These are phyloP conservation scores for Scutellaria baicalensis DNA, from an alignment of 257 asterid genomes.

Conservation along the genomic window DNA sequence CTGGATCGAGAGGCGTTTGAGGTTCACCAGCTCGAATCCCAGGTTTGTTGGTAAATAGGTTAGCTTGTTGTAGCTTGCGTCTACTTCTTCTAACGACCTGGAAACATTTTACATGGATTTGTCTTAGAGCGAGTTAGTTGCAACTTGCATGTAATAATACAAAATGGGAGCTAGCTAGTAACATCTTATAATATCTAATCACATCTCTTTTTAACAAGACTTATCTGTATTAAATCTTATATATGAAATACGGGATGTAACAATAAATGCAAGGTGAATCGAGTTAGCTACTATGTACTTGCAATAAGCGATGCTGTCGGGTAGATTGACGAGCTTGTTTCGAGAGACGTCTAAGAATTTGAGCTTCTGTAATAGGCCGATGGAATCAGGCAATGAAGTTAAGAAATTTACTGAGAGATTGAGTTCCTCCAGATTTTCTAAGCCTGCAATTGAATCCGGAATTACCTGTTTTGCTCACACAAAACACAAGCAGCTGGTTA, in stretches of 20 bases:
- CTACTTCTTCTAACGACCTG: constrained; percentile 72
- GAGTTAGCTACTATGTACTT: constrained; percentile 27
- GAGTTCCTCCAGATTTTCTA: constrained; percentile 77
- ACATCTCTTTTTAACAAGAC: too few relatives aligned
- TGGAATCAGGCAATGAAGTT: constrained; percentile 64
- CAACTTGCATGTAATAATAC: too few relatives aligned
- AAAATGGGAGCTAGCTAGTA: too few relatives aligned
- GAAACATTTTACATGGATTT: not conserved
- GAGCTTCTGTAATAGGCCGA: constrained; percentile 56
- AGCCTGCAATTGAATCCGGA: constrained; percentile 70
- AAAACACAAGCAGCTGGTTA: not conserved
- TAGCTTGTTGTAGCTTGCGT: constrained; percentile 77
- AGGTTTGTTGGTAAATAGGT: constrained; percentile 79
- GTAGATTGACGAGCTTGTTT: constrained; percentile 63
- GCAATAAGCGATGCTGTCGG: constrained; percentile 84
- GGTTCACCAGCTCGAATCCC: constrained; percentile 55
- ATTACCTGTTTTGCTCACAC: constrained; percentile 39
- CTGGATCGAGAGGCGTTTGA: constrained; percentile 42
- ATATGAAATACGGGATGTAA: not conserved
- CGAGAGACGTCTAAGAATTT: constrained; percentile 56
- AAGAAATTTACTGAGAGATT: constrained; percentile 57
- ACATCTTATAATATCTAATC: too few relatives aligned
- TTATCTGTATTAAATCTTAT: not conserved
- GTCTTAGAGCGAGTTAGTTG: too few relatives aligned
- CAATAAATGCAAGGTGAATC: not conserved